Evolutionary conservation across 345 rosid species (phyloP).

Genomic region (Brassica napus): Da-Ae NC_063438.1:18545501-18546000

Average conservation of each 20-base stretch:
- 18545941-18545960: neutral
- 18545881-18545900: neutral
- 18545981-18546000: neutral
- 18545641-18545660: neutral
- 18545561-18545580: neutral
- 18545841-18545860: neutral
- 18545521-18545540: slow-evolving; percentile 9
- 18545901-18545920: neutral
- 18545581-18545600: neutral
- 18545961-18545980: neutral
- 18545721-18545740: neutral
- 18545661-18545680: neutral
- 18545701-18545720: neutral
- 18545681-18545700: neutral
- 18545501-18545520: neutral
- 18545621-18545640: neutral
- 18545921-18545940: neutral
- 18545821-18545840: neutral
- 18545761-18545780: neutral
- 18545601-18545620: neutral
- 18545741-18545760: neutral
- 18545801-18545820: neutral
- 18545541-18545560: neutral
- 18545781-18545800: neutral
- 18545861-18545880: neutral